Base-by-base conservation (phyloP, 176 grass and related monocot genomes). In the Luzula sylvatica region DNA sequence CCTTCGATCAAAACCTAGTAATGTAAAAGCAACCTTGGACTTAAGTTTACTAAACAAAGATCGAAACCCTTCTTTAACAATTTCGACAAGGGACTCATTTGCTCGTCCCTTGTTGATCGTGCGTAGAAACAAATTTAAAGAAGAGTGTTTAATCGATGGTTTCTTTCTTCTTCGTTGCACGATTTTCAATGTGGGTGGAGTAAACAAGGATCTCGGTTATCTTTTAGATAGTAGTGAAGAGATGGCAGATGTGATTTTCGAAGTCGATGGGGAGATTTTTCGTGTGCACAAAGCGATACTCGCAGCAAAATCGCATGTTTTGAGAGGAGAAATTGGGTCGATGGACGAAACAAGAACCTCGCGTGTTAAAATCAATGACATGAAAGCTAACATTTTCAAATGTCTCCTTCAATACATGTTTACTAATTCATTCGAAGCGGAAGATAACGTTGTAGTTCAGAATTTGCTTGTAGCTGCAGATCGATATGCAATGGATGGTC, bases 331-430 rank as follows among this genome's bases (percentile, higher is more conserved):
- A 58, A 43, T 66, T 5, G 70, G 65, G 11, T 24, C 51, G 20
- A 79, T 54, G 61, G 38, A 11, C 1, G 69, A 73, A 4, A 40
- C 47, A 2, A 7, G 0, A 14, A 8, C 16, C 24, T 1, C 7
- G 3, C 1, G 2, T 3, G 49, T 80, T 8, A 42, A 19, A 1
- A 2, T 80, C 0, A 15, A 27, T 3, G 62, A 58, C 9, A 57
- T 83, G 0, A 2, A 32, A 28, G 20, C 74, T 0, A 5, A 50
- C 4, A 47, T 48, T 0, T 87, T 87, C 48, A 58, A n/a, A 38
- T 27, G 32, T 62, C 21, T 87, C 46, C 60, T 82, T 3, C 23
- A 72, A 16, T 82, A 74, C 45, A 55, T 82, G 24, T 82, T 78
- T 54, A 78, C 73, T 0, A 74, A 82, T 23, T 30, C 53, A 30